Conservation (phyloP, 495 filamentous ascomycete genomes). For the Pseudevernia furfuracea region DNA sequence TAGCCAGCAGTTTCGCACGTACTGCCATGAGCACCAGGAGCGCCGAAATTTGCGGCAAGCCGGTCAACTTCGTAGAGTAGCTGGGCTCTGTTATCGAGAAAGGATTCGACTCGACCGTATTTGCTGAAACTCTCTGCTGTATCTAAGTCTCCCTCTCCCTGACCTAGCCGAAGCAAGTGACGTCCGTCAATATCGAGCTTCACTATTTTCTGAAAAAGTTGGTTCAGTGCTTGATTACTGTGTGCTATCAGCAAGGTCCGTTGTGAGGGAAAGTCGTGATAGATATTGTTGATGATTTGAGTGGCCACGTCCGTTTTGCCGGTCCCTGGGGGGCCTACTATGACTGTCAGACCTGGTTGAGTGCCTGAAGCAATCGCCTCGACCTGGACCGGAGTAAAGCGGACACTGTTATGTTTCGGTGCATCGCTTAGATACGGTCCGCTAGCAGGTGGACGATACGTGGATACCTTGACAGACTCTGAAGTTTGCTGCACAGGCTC, state of each 20-base stretch:
- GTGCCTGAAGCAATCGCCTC: constrained; percentile 90
- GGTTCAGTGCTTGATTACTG: constrained; percentile 96
- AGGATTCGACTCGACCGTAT: constrained; percentile 88
- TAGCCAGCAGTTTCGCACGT: constrained; percentile 96
- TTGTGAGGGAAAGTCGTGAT: constrained; percentile 92
- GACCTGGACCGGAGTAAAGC: constrained; percentile 85
- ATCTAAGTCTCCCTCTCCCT: constrained; percentile 89
- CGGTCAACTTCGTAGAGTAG: constrained; percentile 82
- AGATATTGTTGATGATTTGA: constrained; percentile 98
- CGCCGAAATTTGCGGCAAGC: constrained; percentile 72
- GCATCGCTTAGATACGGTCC: constrained; percentile 88
- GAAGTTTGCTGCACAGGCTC: constrained; percentile 53
- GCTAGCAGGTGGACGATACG: constrained; percentile 83
- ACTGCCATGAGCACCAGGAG: constrained; percentile 83
- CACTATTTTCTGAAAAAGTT: constrained; percentile 97
- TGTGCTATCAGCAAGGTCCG: constrained; percentile 90
- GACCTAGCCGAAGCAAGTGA: constrained; percentile 85
- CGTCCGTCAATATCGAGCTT: constrained; percentile 91
- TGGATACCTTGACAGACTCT: constrained; percentile 71
- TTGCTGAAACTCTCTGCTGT: constrained; percentile 88
- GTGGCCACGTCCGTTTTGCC: constrained; percentile 98
- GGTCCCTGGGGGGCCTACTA: constrained; percentile 92
- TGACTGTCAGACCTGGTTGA: constrained; percentile 88
- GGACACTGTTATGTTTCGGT: constrained; percentile 72
- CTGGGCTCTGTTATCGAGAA: constrained; percentile 76